These are phyloP conservation scores for Pisolithus marmoratus DNA, from an alignment of 768 basidiomycete genomes.

Conservation along the genomic window DNA sequence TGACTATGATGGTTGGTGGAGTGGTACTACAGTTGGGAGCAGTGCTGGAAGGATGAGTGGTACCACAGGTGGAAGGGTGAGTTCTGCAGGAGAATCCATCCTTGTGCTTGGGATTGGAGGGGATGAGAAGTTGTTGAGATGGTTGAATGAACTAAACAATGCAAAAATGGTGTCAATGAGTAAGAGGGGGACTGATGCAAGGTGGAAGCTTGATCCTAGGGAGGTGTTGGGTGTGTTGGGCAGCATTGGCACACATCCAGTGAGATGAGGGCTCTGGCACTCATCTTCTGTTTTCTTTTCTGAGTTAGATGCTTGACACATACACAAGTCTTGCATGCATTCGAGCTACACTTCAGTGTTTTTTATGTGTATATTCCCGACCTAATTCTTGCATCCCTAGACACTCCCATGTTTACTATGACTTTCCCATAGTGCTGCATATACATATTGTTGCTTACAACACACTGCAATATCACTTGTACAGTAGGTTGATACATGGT, in stretches of 20 bases:
- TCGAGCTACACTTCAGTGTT: too few species aligned
- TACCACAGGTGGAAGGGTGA: constrained; percentile 34
- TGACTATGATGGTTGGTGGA: background rate
- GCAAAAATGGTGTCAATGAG: constrained; percentile 70
- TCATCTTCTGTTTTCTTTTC: too few species aligned
- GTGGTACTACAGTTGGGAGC: background rate
- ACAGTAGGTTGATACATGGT: too few species aligned
- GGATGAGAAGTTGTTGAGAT: constrained; percentile 73
- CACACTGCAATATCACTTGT: too few species aligned
- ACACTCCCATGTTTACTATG: too few species aligned
- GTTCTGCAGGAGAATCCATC: constrained; percentile 38
- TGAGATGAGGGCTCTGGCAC: background rate
- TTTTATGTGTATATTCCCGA: too few species aligned
- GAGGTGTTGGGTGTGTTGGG: constrained; percentile 32
- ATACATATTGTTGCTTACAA: too few species aligned
- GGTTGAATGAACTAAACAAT: constrained; percentile 69
- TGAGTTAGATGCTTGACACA: too few species aligned
- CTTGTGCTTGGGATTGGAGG: constrained; percentile 63
- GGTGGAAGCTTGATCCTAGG: constrained; percentile 49
- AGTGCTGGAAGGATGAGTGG: constrained; percentile 9
- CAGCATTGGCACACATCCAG: constrained; percentile 23
- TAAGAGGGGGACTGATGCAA: constrained; percentile 72
- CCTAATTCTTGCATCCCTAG: too few species aligned
- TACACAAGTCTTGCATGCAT: too few species aligned
- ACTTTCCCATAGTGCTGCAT: too few species aligned